Evolutionary conservation across 441 rosid genomes (phyloP).

Genomic region (Adansonia grandidieri): DNA sequence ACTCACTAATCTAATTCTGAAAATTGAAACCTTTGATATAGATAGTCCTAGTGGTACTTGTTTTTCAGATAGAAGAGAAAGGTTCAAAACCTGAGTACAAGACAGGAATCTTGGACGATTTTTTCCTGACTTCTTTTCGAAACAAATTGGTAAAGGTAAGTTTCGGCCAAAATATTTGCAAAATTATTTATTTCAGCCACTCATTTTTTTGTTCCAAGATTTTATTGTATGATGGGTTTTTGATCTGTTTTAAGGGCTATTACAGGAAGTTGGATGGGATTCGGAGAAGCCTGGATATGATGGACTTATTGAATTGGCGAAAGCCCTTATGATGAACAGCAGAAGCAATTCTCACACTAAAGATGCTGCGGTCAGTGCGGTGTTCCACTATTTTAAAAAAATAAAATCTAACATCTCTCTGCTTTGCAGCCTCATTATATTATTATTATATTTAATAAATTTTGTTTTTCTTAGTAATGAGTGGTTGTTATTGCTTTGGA

Average conservation of each 20-base stretch:
- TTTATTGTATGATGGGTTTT: constrained; percentile 1
- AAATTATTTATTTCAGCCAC: background rate
- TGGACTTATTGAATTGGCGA: constrained; percentile 75
- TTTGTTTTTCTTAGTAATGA: background rate
- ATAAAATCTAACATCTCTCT: background rate
- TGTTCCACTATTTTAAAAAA: constrained; percentile 21
- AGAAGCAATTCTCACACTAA: constrained; percentile 54
- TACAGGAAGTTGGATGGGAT: constrained; percentile 92
- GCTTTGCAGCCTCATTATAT: background rate
- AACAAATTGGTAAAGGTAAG: constrained; percentile 68
- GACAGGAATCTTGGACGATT: constrained; percentile 51
- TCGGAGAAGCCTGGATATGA: constrained; percentile 80
- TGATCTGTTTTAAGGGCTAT: constrained; percentile 37
- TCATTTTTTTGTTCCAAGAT: background rate
- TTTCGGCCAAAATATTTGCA: background rate
- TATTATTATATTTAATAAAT: background rate
- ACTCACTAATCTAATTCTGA: background rate
- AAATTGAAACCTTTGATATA: background rate
- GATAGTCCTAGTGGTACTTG: background rate
- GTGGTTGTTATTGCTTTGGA: constrained; percentile 13
- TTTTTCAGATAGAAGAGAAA: constrained; percentile 41
- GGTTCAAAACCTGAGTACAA: constrained; percentile 45
- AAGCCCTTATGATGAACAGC: constrained; percentile 63
- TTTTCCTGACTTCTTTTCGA: constrained; percentile 66
- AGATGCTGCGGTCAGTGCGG: constrained; percentile 56